A percentile compares a stretch with the other conserved stretches of the same genome.
phyloP scores from a whole-genome alignment of 169 alveolate genomes.

The Miamiensis avidus region DNA sequence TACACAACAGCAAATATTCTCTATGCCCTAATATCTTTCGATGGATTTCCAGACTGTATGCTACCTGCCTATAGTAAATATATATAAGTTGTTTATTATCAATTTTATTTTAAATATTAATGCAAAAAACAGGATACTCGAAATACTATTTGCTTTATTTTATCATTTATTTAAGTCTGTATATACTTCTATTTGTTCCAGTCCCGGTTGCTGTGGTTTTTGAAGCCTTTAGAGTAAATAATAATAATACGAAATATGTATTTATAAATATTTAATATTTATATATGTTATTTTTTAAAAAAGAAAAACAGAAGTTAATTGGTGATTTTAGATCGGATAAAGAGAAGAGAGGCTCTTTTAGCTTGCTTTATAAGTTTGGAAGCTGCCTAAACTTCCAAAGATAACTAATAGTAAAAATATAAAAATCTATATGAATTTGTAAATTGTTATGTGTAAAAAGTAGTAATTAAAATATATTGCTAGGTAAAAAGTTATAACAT shows the following conservation, averaged over 20 bases:
- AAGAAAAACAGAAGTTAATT: slow-evolving; percentile 15
- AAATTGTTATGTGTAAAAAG: neutral
- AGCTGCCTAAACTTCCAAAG: neutral
- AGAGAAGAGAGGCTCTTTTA: slow-evolving; percentile 21
- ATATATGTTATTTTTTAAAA: neutral
- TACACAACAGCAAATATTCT: slow-evolving; percentile 2
- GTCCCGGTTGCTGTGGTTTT: slow-evolving; percentile 57
- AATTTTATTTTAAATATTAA: neutral
- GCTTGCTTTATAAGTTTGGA: slow-evolving; percentile 11
- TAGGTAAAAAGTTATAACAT: slow-evolving; percentile 4
- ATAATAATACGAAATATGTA: neutral
- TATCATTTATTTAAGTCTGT: slow-evolving; percentile 22
- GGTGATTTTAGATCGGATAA: slow-evolving; percentile 18
- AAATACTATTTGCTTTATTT: slow-evolving; percentile 21
- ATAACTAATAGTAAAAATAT: neutral
- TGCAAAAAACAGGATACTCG: neutral
- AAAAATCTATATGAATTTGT: too few species aligned
- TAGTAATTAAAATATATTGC: neutral
- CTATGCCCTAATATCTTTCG: slow-evolving; percentile 16
- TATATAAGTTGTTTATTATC: neutral
- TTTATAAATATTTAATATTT: too few species aligned
- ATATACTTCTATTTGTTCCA: slow-evolving; percentile 38
- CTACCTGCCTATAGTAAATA: slow-evolving; percentile 11
- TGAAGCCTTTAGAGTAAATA: slow-evolving; percentile 39
- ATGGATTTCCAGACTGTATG: slow-evolving; percentile 18